These are phyloP conservation scores for Mixia osmundae DNA, from an alignment of 1,284 basidiomycete genomes.

Conservation along the genomic window DNA sequence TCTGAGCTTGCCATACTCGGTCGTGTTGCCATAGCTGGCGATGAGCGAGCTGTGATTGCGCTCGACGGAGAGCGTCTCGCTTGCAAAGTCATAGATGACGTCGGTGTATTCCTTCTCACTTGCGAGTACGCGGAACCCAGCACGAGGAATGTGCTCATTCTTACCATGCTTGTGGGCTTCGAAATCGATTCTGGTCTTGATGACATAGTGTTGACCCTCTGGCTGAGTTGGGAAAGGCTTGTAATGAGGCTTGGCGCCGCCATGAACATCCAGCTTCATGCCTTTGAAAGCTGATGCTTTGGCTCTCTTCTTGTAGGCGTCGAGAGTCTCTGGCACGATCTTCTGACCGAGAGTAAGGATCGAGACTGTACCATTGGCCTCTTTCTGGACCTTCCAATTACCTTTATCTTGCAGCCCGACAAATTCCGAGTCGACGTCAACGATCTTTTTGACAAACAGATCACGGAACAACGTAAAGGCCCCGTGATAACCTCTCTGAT, in stretches of 20 bases:
- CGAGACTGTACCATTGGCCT: not conserved
- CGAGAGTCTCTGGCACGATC: not conserved
- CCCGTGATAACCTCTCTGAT: too few species aligned
- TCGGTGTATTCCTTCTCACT: too few species aligned
- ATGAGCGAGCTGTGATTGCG: too few species aligned
- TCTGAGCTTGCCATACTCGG: too few species aligned
- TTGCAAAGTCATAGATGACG: too few species aligned
- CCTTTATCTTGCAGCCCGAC: not conserved
- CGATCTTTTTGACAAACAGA: too few species aligned
- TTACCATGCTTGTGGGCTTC: not conserved
- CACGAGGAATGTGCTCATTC: not conserved
- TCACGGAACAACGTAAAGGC: too few species aligned
- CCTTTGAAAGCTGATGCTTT: too few species aligned
- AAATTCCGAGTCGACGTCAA: not conserved
- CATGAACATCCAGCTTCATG: not conserved
- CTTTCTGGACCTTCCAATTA: not conserved
- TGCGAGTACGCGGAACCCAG: not conserved
- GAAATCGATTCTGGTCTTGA: not conserved
- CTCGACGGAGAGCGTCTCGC: too few species aligned
- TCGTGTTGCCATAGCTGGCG: too few species aligned
- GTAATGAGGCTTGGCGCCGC: not conserved
- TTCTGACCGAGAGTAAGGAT: not conserved
- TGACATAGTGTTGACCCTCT: not conserved
- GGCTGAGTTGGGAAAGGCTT: not conserved
- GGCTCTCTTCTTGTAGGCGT: not conserved